Conservation (phyloP, 345 rosid species). For the Pelargonium nanum region DNA sequence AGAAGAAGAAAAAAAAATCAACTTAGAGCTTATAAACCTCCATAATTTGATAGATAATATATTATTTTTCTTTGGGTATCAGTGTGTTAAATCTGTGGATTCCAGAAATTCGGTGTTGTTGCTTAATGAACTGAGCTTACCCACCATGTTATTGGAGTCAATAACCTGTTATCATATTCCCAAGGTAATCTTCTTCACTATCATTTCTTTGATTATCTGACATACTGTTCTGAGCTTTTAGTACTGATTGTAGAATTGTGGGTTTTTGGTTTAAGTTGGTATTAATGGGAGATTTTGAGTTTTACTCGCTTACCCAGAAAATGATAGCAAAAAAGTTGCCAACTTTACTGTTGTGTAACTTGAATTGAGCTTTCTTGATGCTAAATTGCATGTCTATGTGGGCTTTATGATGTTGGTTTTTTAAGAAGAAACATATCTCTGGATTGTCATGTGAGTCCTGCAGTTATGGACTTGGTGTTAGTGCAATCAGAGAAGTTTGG, state of each 20-base stretch:
- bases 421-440: background rate
- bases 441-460: background rate
- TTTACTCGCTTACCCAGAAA: background rate
- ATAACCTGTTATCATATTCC: slow-evolving; percentile 35
- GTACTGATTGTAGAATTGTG: background rate
- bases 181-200: slow-evolving; percentile 27
- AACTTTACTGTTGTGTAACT: background rate
- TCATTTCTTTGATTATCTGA: background rate
- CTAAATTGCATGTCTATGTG: background rate
- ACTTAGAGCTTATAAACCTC: background rate
- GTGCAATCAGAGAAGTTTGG: background rate
- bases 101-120: slow-evolving; percentile 1
- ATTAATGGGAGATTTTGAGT: background rate
- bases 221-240: background rate
- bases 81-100: background rate
- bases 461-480: background rate
- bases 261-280: background rate
- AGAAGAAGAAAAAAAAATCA: background rate
- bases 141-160: slow-evolving; percentile 39
- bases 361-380: background rate
- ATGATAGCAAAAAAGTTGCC: background rate
- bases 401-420: background rate
- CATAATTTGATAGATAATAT: background rate
- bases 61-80: background rate
- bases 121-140: background rate